Evolutionary conservation across 2,329 filamentous ascomycete genomes (phyloP).

Genomic region (Mollisia scopiformis): DNA sequence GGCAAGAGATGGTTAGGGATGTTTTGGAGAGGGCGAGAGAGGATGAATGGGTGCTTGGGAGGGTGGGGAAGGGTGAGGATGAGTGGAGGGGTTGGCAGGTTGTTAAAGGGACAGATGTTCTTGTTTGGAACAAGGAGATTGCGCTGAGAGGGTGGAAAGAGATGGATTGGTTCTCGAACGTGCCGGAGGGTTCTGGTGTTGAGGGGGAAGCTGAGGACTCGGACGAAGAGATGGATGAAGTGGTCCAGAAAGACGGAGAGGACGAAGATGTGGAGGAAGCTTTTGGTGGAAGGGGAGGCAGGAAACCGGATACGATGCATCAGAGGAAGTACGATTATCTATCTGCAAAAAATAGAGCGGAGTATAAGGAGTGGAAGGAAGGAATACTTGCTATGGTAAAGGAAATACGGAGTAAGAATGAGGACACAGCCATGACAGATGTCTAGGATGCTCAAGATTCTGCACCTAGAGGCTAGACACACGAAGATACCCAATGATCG

Average conservation of each 20-base stretch:
- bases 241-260: slow-evolving; percentile 33
- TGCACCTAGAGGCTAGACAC: neutral
- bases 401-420: slow-evolving; percentile 27
- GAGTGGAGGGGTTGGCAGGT: slow-evolving; percentile 54
- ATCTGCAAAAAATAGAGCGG: slow-evolving; percentile 61
- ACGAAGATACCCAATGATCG: neutral
- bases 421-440: slow-evolving; percentile 8
- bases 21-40: slow-evolving; percentile 43
- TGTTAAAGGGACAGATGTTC: slow-evolving; percentile 57
- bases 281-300: slow-evolving; percentile 2
- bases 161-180: slow-evolving; percentile 61
- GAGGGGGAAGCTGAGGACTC: slow-evolving; percentile 35
- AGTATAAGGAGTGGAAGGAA: slow-evolving; percentile 68
- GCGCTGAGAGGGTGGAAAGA: slow-evolving; percentile 51
- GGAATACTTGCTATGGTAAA: slow-evolving; percentile 59
- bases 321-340: slow-evolving; percentile 75
- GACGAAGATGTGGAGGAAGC: slow-evolving; percentile 36
- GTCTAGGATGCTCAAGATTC: neutral
- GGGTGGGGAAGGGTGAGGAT: slow-evolving; percentile 47
- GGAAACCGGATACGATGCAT: slow-evolving; percentile 62
- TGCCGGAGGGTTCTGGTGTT: slow-evolving; percentile 41
- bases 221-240: slow-evolving; percentile 30
- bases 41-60: slow-evolving; percentile 45
- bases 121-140: slow-evolving; percentile 62
- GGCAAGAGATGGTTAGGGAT: slow-evolving; percentile 50